Evolutionary conservation across 371 early-diverging fungal genomes (phyloP), one percentile per base, ranked within the genome.

Genomic region (Mucor plumbeus): DNA sequence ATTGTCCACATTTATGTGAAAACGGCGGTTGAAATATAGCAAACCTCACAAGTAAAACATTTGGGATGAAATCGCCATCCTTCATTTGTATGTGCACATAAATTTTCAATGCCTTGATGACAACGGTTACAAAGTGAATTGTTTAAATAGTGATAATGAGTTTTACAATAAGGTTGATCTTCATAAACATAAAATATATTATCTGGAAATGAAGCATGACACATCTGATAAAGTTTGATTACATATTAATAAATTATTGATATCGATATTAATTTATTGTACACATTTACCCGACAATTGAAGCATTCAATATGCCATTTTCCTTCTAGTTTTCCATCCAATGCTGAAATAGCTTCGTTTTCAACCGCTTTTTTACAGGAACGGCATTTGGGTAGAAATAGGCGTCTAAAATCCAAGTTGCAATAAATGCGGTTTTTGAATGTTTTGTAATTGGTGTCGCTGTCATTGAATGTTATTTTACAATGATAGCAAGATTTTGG

Each of bases 121-220:
- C 95, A 95, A 14, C 81, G 73, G 59, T 85, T 85, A 70, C 95
- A 95, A 43, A 95, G 81, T 7, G 94, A 93, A 61, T 88, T 88
- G 72, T 93, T 94, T 55, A 90, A 69, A 76, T 88, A 87, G 67
- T 95, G 94, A 65, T 93, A 95, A 74, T 94, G 93, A 33, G 88
- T 82, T 63, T 86, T 83, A 77, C 95, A 95, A 67, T 91, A 91
- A 60, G 94, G 95, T 17, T 84, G 80, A 71, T 90, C 86, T 1
- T 91, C 88, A 75, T 84, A 89, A n/a, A 94, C 94, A 69, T 94
- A 95, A 71, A 95, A 95, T 35, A 90, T 92, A 70, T 90, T 92
- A 75, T 94, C 91, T 11, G 94, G 94, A 72, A 95, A 95, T 17
- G 89, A 83, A 63, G 79, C 80, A 65, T 81, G 89, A 67, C 95